Base-by-base conservation (phyloP, 371 early-diverging fungal genomes). In the Mucor ambiguus region DNA sequence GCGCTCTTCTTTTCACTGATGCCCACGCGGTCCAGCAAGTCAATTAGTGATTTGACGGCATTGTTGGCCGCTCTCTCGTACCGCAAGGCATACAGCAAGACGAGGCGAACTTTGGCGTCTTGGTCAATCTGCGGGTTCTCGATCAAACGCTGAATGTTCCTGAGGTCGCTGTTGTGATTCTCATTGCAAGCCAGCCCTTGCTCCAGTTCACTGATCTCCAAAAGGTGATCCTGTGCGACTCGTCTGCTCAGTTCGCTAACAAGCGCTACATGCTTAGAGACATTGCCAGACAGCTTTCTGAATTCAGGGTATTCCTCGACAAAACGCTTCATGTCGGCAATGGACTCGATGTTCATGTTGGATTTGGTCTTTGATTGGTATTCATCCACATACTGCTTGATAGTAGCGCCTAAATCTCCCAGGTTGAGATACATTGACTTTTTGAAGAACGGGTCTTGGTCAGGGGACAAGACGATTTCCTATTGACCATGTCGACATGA, bases 301-400 rank as follows among this genome's bases (percentile, higher is more conserved):
- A 97, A 98, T 69, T 98, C 98, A 1, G 98, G 98, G 68, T 98
- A 98, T 63, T 95, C 95, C 71, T 98, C 97, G 5, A 98, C 95
- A 87, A 98, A 98, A 56, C 93, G 88, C 73, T 98, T 98, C 98
- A 98, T 98, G 69, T 98, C 97, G 2, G 91, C 81, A 65, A 98
- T 96, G 4, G 93, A 92, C 63, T 98, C 96, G 67, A 98, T 93
- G 60, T 94, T 89, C 83, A 88, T 90, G 68, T 91, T 91, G 11
- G 92, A 93, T 73, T 95, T 89, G 28, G 95, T 92, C 73, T 94
- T 92, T 30, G 78, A 63, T 76, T 98, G 97, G 76, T 93, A 98
- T 64, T 95, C 92, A 66, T 93, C 93, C 29, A 98, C 97, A 68
- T 96, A 96, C 24, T 87, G 78, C 65, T 96, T 97, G 79, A 98